phyloP scores from a whole-genome alignment of 192 early-diverging fungal genomes.

The Coemansia sp. region DNA sequence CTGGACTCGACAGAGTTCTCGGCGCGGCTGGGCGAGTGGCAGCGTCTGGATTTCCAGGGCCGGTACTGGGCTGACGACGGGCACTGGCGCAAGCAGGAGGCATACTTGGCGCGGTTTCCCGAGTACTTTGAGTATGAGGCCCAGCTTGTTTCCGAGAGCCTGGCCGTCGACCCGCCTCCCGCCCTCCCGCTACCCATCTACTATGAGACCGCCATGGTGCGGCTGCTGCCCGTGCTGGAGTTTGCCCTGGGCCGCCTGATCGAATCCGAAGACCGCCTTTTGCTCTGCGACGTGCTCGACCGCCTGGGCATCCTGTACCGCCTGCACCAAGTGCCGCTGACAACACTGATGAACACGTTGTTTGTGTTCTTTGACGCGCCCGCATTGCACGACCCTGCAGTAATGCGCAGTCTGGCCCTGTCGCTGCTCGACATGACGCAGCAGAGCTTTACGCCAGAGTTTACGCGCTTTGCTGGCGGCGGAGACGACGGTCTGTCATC shows the following conservation, averaged over 20 bases:
- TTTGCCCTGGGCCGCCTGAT: slow-evolving; percentile 64
- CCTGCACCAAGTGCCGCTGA: slow-evolving; percentile 64
- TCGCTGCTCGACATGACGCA: slow-evolving; percentile 58
- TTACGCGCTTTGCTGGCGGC: slow-evolving; percentile 34
- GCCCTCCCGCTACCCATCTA: slow-evolving; percentile 63
- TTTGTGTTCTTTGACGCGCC: slow-evolving; percentile 66
- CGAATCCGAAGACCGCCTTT: slow-evolving; percentile 59
- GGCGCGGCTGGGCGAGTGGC: slow-evolving; percentile 63
- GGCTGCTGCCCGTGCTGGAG: slow-evolving; percentile 65
- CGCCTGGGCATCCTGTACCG: slow-evolving; percentile 61
- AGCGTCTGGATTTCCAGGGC: slow-evolving; percentile 58
- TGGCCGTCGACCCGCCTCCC: slow-evolving; percentile 57
- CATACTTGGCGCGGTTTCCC: slow-evolving; percentile 63
- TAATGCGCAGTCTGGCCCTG: slow-evolving; percentile 55
- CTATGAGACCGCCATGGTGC: slow-evolving; percentile 67
- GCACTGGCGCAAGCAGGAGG: slow-evolving; percentile 62
- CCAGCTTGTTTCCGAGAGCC: slow-evolving; percentile 47
- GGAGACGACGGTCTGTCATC: slow-evolving; percentile 17
- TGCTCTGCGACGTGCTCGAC: slow-evolving; percentile 60
- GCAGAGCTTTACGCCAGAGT: slow-evolving; percentile 51
- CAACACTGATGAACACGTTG: slow-evolving; percentile 64
- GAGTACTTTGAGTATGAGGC: slow-evolving; percentile 76
- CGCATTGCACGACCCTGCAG: slow-evolving; percentile 56
- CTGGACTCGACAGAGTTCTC: slow-evolving; percentile 54
- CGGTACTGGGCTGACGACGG: slow-evolving; percentile 71